These are phyloP conservation scores for Phascolomyces articulosus DNA, from an alignment of 371 early-diverging fungal species.

Conservation along the genomic window DNA sequence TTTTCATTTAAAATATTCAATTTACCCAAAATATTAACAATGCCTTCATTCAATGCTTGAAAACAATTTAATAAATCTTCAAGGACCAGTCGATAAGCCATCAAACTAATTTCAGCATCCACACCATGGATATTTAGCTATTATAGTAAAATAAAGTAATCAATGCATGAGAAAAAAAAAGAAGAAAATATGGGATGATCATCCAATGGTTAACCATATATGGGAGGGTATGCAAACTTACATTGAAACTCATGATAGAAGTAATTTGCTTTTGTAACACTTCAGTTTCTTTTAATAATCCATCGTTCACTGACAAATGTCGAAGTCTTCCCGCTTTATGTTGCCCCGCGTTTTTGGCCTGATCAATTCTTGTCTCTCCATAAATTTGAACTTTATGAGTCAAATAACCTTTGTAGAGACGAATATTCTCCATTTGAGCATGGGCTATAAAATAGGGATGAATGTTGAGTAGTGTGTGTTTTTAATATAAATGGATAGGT, in stretches of 20 bases:
- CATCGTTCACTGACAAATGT: constrained; percentile 63
- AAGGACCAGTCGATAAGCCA: constrained; percentile 82
- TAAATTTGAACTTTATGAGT: constrained; percentile 79
- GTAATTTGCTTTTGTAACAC: constrained; percentile 83
- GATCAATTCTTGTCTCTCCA: constrained; percentile 78
- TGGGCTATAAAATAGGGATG: not conserved
- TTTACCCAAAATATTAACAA: constrained; percentile 86
- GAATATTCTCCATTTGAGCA: constrained; percentile 78
- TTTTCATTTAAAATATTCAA: not conserved
- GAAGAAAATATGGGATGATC: no score
- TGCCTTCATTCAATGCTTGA: constrained; percentile 89
- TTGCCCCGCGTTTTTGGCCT: constrained; percentile 46
- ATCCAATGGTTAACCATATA: no score
- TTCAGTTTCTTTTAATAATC: constrained; percentile 76
- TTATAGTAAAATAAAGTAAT: not conserved
- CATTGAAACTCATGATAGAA: constrained; percentile 78
- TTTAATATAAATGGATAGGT: no score
- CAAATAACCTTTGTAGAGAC: constrained; percentile 82
- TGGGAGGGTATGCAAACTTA: constrained; percentile 32
- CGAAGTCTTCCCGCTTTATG: constrained; percentile 57
- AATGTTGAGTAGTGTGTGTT: no score
- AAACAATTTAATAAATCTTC: constrained; percentile 88
- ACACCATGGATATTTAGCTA: constrained; percentile 75
- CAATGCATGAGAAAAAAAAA: not conserved
- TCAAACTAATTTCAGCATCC: constrained; percentile 87